Evolutionary conservation across 176 grass and related monocot species (phyloP).

Genomic region (Tillandsia leiboldiana): DNA sequence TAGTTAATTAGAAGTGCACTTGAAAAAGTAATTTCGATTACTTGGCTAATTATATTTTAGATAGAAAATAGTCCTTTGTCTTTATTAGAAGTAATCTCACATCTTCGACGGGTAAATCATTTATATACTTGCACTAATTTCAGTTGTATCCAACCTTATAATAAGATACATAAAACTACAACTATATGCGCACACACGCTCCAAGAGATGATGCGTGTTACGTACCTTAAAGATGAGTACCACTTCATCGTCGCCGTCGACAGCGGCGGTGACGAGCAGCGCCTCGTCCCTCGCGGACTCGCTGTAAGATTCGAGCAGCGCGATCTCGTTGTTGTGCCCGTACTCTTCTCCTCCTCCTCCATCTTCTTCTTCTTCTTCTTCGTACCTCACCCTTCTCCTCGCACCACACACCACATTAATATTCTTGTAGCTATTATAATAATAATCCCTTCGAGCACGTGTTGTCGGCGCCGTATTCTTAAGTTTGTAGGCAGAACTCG

Average conservation of each 20-base stretch:
- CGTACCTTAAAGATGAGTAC: conserved; percentile 76
- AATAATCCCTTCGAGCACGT: neutral
- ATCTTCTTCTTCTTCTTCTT: conserved; percentile 30
- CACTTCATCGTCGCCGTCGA: conserved; percentile 45
- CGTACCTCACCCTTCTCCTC: conserved; percentile 44
- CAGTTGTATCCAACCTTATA: too few relatives aligned
- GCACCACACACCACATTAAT: conserved; percentile 18
- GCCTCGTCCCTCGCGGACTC: conserved; percentile 45
- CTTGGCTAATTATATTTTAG: too few relatives aligned
- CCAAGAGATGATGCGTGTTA: neutral
- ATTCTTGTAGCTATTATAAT: neutral
- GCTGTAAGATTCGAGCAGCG: conserved; percentile 60
- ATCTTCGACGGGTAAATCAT: too few relatives aligned
- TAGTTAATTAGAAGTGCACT: too few relatives aligned
- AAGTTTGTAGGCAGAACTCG: neutral
- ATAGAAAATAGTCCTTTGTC: too few relatives aligned
- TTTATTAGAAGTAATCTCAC: too few relatives aligned
- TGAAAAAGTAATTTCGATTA: too few relatives aligned
- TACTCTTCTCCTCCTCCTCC: conserved; percentile 33
- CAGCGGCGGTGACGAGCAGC: conserved; percentile 46
- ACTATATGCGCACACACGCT: too few relatives aligned
- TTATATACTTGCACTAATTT: too few relatives aligned
- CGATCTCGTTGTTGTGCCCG: conserved; percentile 66
- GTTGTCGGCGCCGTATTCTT: neutral
- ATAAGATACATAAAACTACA: too few relatives aligned